A percentile compares a stretch with the other conserved stretches of the same genome.
phyloP scores from a whole-genome alignment of 306 rosid species.

The Pterocarpus macrocarpus region DNA sequence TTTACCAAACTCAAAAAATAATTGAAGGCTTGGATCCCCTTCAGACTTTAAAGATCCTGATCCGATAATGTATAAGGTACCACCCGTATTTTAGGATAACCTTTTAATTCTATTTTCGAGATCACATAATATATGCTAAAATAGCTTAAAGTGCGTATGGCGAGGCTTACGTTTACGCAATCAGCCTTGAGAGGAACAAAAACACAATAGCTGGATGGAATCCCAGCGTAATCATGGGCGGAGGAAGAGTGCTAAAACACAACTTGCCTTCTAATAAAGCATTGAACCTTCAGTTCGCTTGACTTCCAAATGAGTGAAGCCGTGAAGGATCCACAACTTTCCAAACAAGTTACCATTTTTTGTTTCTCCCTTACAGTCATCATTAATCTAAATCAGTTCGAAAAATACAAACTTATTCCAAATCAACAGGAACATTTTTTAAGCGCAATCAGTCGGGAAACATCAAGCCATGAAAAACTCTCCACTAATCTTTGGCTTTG shows the following conservation, averaged over 20 bases:
- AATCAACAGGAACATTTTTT: constrained; percentile 28
- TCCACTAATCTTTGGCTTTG: constrained; percentile 25
- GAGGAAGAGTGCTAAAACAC: not conserved
- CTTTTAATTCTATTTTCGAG: no score
- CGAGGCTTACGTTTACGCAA: not conserved
- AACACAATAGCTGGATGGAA: constrained; percentile 5
- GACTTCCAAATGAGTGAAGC: not conserved
- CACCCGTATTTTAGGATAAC: constrained; percentile 4
- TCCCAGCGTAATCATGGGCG: not conserved
- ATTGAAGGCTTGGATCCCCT: not conserved
- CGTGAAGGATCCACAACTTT: not conserved
- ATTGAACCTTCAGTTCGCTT: constrained; percentile 4
- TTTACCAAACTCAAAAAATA: not conserved
- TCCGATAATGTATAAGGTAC: not conserved
- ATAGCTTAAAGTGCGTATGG: not conserved
- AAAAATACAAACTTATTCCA: constrained; percentile 1
- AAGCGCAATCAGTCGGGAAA: constrained; percentile 3
- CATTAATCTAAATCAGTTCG: constrained; percentile 29
- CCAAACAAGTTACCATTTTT: constrained; percentile 14
- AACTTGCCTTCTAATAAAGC: constrained; percentile 1
- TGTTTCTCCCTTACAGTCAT: constrained; percentile 17
- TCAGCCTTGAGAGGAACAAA: not conserved
- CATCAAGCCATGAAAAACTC: constrained; percentile 38
- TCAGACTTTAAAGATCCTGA: not conserved
- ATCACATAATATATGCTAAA: not conserved